These are phyloP conservation scores for Leptographium flavum DNA, from an alignment of 2,329 filamentous ascomycete species.

Conservation along the genomic window DNA sequence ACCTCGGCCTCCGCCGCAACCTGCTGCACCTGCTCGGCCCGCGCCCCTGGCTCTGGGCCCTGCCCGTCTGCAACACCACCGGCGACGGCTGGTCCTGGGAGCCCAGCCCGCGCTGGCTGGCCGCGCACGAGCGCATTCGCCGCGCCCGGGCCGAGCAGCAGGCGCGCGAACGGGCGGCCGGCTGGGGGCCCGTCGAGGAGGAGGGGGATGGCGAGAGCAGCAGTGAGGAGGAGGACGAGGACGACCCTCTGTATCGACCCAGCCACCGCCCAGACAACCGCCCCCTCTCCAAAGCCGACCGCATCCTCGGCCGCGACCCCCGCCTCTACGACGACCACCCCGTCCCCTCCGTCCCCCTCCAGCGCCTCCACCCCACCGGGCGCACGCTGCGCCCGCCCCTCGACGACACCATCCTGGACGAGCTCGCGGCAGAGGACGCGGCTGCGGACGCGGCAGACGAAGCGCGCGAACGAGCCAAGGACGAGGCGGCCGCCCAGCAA, in stretches of 20 bases:
- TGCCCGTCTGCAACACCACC: conserved; percentile 73
- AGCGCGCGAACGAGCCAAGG: conserved; percentile 11
- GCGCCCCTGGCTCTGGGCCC: conserved; percentile 54
- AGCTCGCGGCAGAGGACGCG: background rate
- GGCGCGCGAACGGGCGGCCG: conserved; percentile 48
- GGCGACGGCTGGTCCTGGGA: conserved; percentile 96
- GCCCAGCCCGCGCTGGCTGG: conserved; percentile 63
- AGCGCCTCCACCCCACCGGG: conserved; percentile 31
- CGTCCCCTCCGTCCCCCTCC: conserved; percentile 26
- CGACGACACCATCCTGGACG: conserved; percentile 15
- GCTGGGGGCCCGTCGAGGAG: conserved; percentile 41
- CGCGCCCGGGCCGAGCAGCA: conserved; percentile 44
- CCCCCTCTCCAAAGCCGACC: conserved; percentile 38
- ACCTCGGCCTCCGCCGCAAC: conserved; percentile 73
- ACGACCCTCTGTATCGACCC: conserved; percentile 2
- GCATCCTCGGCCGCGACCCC: conserved; percentile 42
- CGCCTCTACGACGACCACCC: conserved; percentile 35
- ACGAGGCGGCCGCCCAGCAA: background rate
- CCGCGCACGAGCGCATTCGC: conserved; percentile 50
- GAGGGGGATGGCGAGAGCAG: conserved; percentile 10
- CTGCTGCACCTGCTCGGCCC: conserved; percentile 70
- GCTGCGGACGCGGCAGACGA: conserved; percentile 24
- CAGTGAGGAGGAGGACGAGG: conserved; percentile 9
- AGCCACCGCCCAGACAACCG: background rate
- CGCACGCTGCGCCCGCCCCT: conserved; percentile 17